Evolutionary conservation across 176 grass and related monocot genomes (phyloP).

Genomic region (Aegilops tauschii): DNA sequence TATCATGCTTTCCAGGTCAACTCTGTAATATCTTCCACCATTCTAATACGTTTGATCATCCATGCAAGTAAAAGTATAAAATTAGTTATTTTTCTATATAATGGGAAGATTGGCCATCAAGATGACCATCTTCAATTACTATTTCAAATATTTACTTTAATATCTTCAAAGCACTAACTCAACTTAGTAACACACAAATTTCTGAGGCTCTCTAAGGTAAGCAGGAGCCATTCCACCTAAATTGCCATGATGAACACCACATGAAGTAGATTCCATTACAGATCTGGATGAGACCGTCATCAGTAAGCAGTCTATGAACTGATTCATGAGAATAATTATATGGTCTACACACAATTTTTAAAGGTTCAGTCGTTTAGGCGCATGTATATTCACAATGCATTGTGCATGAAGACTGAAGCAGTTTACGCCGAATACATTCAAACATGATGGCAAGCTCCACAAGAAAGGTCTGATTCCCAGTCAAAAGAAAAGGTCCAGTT

Average conservation of each 20-base stretch:
- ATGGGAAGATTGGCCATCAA: neutral
- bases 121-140: conserved; percentile 10
- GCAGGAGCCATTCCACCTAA: neutral
- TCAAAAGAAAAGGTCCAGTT: neutral
- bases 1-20: neutral
- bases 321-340: neutral
- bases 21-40: neutral
- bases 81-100: neutral
- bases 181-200: neutral
- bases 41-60: neutral
- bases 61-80: neutral
- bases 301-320: neutral
- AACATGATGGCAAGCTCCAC: neutral
- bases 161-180: neutral
- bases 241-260: neutral
- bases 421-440: neutral
- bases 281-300: neutral
- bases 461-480: neutral
- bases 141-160: conserved; percentile 4
- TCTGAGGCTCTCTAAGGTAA: conserved; percentile 6
- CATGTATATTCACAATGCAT: conserved; percentile 9
- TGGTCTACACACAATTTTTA: neutral
- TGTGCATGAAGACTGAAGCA: neutral
- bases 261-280: neutral
- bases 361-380: neutral